Evolutionary conservation across 129 eudicot genomes (phyloP), one percentile per base, ranked within the genome.

Genomic region (Smallanthus sonchifolius): DNA sequence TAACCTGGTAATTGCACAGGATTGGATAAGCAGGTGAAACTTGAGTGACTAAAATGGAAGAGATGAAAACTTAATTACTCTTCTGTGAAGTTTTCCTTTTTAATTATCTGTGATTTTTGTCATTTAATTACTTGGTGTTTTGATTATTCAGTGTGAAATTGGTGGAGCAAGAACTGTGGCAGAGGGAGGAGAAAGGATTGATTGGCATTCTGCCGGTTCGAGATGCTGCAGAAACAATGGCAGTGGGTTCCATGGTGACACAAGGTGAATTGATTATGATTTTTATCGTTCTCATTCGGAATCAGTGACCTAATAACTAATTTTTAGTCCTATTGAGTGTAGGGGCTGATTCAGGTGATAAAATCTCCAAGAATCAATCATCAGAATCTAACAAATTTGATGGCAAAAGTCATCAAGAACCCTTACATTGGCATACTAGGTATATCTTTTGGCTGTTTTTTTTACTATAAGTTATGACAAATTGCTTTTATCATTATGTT

Each of bases 141-240:
- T 77, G 42, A 55, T 56, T 40, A 13, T 81, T 44, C 40, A 92
- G 96, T 77, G 96, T 92, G 72, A 92, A 89, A 80, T 70, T 92
- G 85, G 96, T 92, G 77, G 98, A 92, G 81, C 86, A 92, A 84
- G 96, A 92, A 56, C 72, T 89, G 39, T 92, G 98, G 98, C 96
- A 92, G 79, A 89, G 94, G 79, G 96, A 90, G 78, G 96, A 89
- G 74, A 92, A 87, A 79, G 98, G 98, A 8, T 83, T 92, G 64
- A 92, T 92, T 11, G 98, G 98, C 48, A 89, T 92, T 70, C 82
- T 92, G 20, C 98, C 98, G 0, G 98, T 92, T 57, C 88, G 90
- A 61, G 98, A 92, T 85, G 83, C 85, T 69, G 88, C 95, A 3
- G 92, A 85, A 43, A 59, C 85, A 39, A 72, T 69, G 42, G 34